phyloP scores from a whole-genome alignment of 1,139 yeast genomes.

The Lodderomyces parapsilosis region DNA sequence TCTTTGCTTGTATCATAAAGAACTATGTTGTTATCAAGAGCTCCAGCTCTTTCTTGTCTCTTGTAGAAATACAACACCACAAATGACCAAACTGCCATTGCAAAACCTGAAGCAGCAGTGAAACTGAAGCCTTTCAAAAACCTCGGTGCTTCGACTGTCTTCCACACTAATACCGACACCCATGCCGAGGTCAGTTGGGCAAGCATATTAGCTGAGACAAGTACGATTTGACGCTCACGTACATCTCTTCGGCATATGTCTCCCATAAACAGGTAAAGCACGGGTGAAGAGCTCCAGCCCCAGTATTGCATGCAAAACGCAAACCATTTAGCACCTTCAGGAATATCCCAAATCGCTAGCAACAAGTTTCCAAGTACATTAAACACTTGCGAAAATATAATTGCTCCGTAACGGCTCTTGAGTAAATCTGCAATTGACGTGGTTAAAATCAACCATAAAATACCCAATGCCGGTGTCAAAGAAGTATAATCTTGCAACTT shows the following conservation, averaged over 20 bases:
- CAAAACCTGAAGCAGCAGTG: conserved; percentile 52
- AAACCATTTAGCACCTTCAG: conserved; percentile 47
- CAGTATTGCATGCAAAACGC: conserved; percentile 46
- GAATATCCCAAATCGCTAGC: conserved; percentile 47
- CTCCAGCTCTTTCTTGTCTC: conserved; percentile 51
- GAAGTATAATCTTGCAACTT: conserved; percentile 41
- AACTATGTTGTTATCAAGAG: conserved; percentile 52
- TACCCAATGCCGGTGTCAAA: conserved; percentile 44
- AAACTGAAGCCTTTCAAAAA: conserved; percentile 42
- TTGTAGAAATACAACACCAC: conserved; percentile 58
- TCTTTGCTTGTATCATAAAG: conserved; percentile 38
- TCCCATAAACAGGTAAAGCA: conserved; percentile 42
- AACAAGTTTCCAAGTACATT: conserved; percentile 39
- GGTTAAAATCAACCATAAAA: conserved; percentile 38
- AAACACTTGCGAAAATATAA: conserved; percentile 50
- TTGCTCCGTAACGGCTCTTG: conserved; percentile 56
- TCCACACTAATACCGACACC: conserved; percentile 49
- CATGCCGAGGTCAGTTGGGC: conserved; percentile 47
- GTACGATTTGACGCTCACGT: conserved; percentile 41
- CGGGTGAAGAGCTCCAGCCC: conserved; percentile 53
- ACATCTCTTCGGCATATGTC: conserved; percentile 47
- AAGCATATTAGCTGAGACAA: conserved; percentile 43
- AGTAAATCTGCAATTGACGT: conserved; percentile 50
- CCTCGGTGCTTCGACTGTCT: conserved; percentile 40
- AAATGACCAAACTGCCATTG: conserved; percentile 53